Conservation (phyloP, 2,329 filamentous ascomycete species). For the Zalaria sp. region DNA sequence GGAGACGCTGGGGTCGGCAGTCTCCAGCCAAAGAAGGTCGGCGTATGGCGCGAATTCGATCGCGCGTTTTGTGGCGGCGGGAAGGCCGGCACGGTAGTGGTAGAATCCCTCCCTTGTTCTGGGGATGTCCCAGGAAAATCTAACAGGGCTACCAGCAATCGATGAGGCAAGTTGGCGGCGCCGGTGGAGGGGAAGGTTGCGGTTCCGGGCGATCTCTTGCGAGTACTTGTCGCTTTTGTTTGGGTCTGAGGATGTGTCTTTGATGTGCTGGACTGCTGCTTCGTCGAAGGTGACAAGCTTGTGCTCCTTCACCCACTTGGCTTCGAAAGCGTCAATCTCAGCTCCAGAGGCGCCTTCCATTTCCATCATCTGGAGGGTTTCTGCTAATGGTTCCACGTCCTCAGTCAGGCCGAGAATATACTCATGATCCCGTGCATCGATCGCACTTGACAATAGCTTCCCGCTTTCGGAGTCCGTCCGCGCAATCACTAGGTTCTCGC, state of each 20-base stretch:
- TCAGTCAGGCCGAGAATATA: slow-evolving; percentile 84
- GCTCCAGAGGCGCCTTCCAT: slow-evolving; percentile 57
- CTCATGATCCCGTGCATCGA: slow-evolving; percentile 91
- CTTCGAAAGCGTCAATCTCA: slow-evolving; percentile 78
- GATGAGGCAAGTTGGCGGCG: slow-evolving; percentile 59
- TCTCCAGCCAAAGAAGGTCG: slow-evolving; percentile 95
- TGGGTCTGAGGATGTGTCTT: slow-evolving; percentile 9
- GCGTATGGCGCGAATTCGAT: slow-evolving; percentile 85
- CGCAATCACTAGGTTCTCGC: slow-evolving; percentile 87
- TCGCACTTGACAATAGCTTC: slow-evolving; percentile 73
- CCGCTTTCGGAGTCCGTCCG: slow-evolving; percentile 93
- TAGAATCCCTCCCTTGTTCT: slow-evolving; percentile 90
- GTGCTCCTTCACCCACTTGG: slow-evolving; percentile 75
- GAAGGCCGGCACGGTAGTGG: slow-evolving; percentile 74
- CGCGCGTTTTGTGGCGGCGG: slow-evolving; percentile 81
- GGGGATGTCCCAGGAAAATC: slow-evolving; percentile 84
- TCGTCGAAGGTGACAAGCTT: slow-evolving; percentile 86
- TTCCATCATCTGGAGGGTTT: slow-evolving; percentile 86
- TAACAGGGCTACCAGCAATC: slow-evolving; percentile 53
- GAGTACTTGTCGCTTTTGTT: slow-evolving; percentile 6
- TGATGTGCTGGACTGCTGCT: slow-evolving; percentile 32
- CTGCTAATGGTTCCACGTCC: slow-evolving; percentile 66
- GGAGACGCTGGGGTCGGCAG: slow-evolving; percentile 69
- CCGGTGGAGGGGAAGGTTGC: slow-evolving; percentile 62
- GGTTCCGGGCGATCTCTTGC: slow-evolving; percentile 31